These are phyloP conservation scores for Trichoderma koningiopsis DNA, from an alignment of 2,329 filamentous ascomycete genomes.

Conservation along the genomic window DNA sequence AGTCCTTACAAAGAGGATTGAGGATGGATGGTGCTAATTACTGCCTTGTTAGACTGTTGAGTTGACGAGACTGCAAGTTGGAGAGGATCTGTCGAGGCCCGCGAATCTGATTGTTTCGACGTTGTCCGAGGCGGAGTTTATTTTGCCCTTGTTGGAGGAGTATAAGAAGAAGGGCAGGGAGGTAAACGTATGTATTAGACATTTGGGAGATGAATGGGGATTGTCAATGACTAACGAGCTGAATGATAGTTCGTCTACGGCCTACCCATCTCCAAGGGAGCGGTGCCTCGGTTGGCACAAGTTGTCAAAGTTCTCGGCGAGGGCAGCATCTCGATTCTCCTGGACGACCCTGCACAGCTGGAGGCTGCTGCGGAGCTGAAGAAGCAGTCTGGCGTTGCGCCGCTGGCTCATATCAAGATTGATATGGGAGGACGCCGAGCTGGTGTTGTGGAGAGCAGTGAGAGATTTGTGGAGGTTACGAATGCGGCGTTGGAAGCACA, in stretches of 20 bases:
- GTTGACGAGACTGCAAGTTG: conserved; percentile 70
- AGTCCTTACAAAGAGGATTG: no score
- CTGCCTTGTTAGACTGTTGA: conserved; percentile 60
- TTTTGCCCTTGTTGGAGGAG: conserved; percentile 62
- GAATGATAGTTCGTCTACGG: conserved; percentile 66
- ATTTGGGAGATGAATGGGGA: background rate
- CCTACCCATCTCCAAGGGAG: conserved; percentile 66
- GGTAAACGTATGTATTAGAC: conserved; percentile 55
- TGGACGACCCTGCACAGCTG: conserved; percentile 69
- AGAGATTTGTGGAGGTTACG: conserved; percentile 52
- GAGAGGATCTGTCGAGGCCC: conserved; percentile 48
- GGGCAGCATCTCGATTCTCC: conserved; percentile 62
- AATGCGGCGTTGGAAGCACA: conserved; percentile 40
- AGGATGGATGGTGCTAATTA: conserved; percentile 26
- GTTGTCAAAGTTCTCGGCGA: conserved; percentile 60
- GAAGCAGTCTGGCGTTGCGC: conserved; percentile 47
- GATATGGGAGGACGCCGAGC: conserved; percentile 74
- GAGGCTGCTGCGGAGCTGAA: conserved; percentile 47
- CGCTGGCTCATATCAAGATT: conserved; percentile 70
- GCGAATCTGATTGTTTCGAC: conserved; percentile 73
- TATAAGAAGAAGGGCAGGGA: conserved; percentile 55
- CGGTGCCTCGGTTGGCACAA: conserved; percentile 59
- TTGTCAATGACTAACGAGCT: background rate
- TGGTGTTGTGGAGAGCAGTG: conserved; percentile 57
- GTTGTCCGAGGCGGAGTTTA: conserved; percentile 69